Evolutionary conservation across 306 rosid species (phyloP), one percentile per base, ranked within the genome.

Genomic region (Quercus berberidifolia): DNA sequence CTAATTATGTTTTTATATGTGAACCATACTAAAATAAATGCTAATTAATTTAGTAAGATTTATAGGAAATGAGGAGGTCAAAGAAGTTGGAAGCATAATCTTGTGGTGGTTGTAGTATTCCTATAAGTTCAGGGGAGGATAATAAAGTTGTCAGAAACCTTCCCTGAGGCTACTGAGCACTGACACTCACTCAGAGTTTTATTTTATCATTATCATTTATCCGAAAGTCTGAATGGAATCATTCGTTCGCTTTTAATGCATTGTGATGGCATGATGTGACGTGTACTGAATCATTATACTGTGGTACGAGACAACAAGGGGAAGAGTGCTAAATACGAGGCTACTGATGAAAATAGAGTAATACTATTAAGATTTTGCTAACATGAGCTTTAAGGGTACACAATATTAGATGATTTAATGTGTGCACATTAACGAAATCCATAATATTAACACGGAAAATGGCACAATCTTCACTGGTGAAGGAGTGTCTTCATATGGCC

Each of bases 181-280:
- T 51, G 76, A 82, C 81, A 19, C 78, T 56, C 75, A 84, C 83
- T 71, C 83, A 78, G 82, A 88, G 86, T 74, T 80, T 83, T 58
- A 78, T 85, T 92, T 84, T 83, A 84, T 83, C 89, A 85, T 92
- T 87, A 82, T 83, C 89, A 85, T 92, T 87, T 82, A 63, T 81
- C 86, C 43, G 79, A 83, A 90, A 81, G 71, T 85, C 89, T 83
- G 85, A 78, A 86, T 64, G 90, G 93, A 92, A 92, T 90, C 90
- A 90, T 92, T 87, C 97, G 84, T 84, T 92, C 68, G 86, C 88
- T 88, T 87, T 91, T 83, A 76, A 85, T 76, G 79, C 85, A 62
- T 74, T 76, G 80, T 80, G 81, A 82, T 78, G 77, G 81, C 79
- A 71, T 30, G 90, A 87, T 85, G 89, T 86, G 91, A 90, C 89